A percentile compares a stretch with the other conserved stretches of the same genome.
Conservation (phyloP, 2,329 filamentous ascomycete species). For the Sporothrix luriei region DNA sequence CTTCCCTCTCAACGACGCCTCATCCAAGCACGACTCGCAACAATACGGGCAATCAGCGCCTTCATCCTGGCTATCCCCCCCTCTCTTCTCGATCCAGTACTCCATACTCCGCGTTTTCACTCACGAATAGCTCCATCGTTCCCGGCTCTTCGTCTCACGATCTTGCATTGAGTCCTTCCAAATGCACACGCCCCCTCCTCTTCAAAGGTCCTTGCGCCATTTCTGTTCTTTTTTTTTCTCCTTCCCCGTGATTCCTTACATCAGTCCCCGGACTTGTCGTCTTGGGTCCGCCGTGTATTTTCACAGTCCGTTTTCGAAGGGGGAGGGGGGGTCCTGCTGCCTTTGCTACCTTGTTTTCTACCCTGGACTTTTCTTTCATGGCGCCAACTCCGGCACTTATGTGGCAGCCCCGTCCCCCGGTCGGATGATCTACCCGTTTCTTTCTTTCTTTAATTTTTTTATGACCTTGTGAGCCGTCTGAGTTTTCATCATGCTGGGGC, state of each 20-base stretch:
- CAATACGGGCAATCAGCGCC: background rate
- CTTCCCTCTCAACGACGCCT: background rate
- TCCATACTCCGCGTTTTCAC: constrained; percentile 23
- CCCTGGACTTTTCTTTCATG: background rate
- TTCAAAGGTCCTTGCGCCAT: constrained; percentile 10
- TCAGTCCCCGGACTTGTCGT: background rate
- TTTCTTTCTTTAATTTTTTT: background rate
- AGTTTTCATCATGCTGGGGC: background rate
- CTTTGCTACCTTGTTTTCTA: background rate
- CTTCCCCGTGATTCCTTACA: background rate
- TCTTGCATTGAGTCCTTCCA: background rate
- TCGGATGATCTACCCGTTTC: background rate
- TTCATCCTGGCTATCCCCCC: background rate
- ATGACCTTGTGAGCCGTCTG: constrained; percentile 1
- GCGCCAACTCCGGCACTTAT: background rate
- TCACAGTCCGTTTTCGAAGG: background rate
- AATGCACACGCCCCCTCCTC: constrained; percentile 28
- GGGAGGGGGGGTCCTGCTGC: background rate
- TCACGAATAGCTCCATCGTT: background rate
- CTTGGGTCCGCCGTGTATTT: constrained; percentile 1
- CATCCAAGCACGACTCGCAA: background rate
- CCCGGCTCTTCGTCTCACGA: background rate
- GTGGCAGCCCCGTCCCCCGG: background rate
- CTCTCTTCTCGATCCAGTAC: constrained; percentile 8
- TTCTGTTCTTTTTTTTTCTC: background rate